phyloP scores from a whole-genome alignment of 1,284 basidiomycete species.

The Amylostereum chailletii region DNA sequence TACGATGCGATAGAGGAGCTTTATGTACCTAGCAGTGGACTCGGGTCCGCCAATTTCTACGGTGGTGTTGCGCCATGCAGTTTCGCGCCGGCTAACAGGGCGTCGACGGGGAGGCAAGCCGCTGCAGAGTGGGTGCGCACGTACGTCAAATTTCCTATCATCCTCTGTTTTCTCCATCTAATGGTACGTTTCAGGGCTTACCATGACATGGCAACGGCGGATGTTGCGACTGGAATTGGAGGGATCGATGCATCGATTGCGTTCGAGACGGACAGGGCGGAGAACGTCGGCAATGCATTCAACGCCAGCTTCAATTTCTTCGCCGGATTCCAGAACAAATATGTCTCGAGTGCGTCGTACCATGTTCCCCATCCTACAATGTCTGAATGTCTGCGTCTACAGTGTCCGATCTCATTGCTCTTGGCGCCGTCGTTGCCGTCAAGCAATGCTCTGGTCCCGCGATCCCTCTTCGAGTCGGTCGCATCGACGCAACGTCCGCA shows the following conservation, averaged over 20 bases:
- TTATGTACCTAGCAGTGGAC: too few relatives aligned
- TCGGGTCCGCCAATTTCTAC: too few relatives aligned
- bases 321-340: conserved; percentile 4
- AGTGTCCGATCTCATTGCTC: conserved; percentile 20
- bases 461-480: conserved; percentile 17
- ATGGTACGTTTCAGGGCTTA: conserved; percentile 6
- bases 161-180: not conserved
- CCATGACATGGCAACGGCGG: conserved; percentile 20
- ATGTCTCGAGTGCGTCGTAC: conserved; percentile 3
- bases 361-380: not conserved
- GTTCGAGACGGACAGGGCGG: conserved; percentile 17
- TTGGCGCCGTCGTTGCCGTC: conserved; percentile 15
- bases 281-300: conserved; percentile 17
- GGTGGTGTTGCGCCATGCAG: conserved; percentile 10
- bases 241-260: conserved; percentile 20
- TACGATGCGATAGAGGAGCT: too few relatives aligned
- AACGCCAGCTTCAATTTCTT: conserved; percentile 15
- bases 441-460: conserved; percentile 15
- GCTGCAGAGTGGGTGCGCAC: conserved; percentile 14
- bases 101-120: conserved; percentile 9
- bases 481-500: conserved; percentile 17
- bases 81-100: conserved; percentile 5
- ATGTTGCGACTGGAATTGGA: conserved; percentile 17
- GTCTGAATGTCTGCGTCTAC: not conserved
- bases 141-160: conserved; percentile 12